phyloP scores from a whole-genome alignment of 2,329 filamentous ascomycete genomes.

The Sporothrix euskadiensis region DNA sequence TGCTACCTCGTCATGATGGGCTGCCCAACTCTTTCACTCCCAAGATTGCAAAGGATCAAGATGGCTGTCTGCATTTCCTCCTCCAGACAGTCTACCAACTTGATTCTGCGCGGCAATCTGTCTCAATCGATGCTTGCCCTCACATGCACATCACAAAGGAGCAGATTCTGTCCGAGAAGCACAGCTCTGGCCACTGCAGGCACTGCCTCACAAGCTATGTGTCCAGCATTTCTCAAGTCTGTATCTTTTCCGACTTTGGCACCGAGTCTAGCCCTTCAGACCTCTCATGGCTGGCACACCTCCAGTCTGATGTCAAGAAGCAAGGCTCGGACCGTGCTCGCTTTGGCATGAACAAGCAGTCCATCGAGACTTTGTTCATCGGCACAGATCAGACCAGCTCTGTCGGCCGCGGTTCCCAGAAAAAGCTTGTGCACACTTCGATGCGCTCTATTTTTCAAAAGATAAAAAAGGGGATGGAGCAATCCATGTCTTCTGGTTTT shows the following conservation, averaged over 20 bases:
- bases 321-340: neutral
- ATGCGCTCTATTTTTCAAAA: neutral
- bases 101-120: neutral
- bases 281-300: slow-evolving; percentile 6
- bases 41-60: neutral
- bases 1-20: neutral
- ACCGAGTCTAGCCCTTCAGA: neutral
- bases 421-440: neutral
- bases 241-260: slow-evolving; percentile 16
- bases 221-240: neutral
- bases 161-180: slow-evolving; percentile 8
- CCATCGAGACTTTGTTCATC: neutral
- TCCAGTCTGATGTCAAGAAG: neutral
- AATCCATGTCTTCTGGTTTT: neutral
- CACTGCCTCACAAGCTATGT: slow-evolving; percentile 9
- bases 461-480: neutral
- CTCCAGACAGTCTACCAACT: slow-evolving; percentile 12
- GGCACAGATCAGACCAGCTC: neutral
- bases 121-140: neutral
- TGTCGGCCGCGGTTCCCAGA: neutral
- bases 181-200: slow-evolving; percentile 8
- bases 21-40: slow-evolving; percentile 13
- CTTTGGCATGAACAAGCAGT: slow-evolving; percentile 6
- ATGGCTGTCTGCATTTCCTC: slow-evolving; percentile 12
- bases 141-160: neutral